Evolutionary conservation across 192 early-diverging fungal genomes (phyloP), one percentile per base, ranked within the genome.

Genomic region (Entomortierella beljakovae): DNA sequence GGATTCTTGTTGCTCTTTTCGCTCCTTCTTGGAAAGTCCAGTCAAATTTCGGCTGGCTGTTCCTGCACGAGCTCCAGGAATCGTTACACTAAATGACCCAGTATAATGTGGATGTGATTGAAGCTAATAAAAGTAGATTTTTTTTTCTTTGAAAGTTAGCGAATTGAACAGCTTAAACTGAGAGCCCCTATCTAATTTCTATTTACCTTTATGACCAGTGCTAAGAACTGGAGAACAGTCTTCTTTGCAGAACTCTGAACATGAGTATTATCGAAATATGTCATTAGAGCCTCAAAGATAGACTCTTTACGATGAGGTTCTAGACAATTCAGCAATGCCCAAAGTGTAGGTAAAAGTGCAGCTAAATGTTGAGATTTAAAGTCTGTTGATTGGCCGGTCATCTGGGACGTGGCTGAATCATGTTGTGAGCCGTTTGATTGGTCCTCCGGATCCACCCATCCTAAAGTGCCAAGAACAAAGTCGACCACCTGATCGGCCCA

Each of bases 401-500:
- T 85, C 15, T 48, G 40, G 22, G 63, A 52, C n/a, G 53, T 18
- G 3, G 10, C 5, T n/a, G 43, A 18, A 35, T 54, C 38, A 5
- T 33, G 48, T 3, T 20, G 37, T 20, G 25, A 34, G 6, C 51
- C 35, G 13, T 63, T 64, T 23, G 53, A 42, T 13, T 57, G 56
- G 15, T 51, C 37, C 3, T 67, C 65, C 4, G 61, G 70, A 22
- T 40, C 51, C 15, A 85, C 73, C 57, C 64, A 83, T 25, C 84
- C 86, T 28, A 92, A 73, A 16, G 87, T 22, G 18, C 80, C 73
- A 33, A 89, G 50, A 3, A 91, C 83, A 81, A 91, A 88, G 25
- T 88, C 81, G 8, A 89, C 84, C 48, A 92, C 79, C 38, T 69
- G 57, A 15, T 88, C 85, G 22, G 83, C 81, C 86, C 87, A 88